These are phyloP conservation scores for Beauveria medogensis DNA, from an alignment of 2,329 filamentous ascomycete species.

Conservation along the genomic window DNA sequence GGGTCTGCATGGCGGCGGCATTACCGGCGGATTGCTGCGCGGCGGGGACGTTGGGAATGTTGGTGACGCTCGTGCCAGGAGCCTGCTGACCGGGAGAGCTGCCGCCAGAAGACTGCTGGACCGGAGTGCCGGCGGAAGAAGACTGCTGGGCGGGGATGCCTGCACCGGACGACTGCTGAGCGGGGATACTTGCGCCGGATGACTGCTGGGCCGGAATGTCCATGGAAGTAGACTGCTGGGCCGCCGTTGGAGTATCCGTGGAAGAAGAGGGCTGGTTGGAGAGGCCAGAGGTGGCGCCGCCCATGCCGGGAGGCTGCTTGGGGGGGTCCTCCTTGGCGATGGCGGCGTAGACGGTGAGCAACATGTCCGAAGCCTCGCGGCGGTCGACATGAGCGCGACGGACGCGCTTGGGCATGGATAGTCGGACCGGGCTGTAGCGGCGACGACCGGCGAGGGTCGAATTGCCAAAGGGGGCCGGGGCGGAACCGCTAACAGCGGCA, in stretches of 20 bases:
- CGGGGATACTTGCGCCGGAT: not conserved
- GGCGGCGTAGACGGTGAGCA: constrained; percentile 37
- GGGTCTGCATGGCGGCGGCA: not conserved
- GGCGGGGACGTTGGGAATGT: no score
- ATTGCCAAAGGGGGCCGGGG: not conserved
- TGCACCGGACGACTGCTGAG: not conserved
- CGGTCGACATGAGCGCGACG: constrained; percentile 14
- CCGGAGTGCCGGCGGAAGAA: not conserved
- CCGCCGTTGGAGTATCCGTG: no score
- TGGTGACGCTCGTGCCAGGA: no score
- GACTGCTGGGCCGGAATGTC: not conserved
- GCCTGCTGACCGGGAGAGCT: not conserved
- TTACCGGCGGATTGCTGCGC: not conserved
- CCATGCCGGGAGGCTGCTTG: constrained; percentile 27
- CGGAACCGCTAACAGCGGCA: not conserved
- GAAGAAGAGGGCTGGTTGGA: not conserved
- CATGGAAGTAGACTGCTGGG: no score
- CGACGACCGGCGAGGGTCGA: not conserved
- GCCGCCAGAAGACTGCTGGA: not conserved
- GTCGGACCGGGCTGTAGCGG: not conserved
- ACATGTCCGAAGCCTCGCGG: constrained; percentile 22
- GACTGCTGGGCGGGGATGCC: not conserved
- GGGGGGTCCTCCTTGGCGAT: constrained; percentile 21
- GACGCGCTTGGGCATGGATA: constrained; percentile 4
- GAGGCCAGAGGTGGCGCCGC: not conserved